Base-by-base conservation (phyloP, 495 filamentous ascomycete genomes). In the Ramalina peruviana region DNA sequence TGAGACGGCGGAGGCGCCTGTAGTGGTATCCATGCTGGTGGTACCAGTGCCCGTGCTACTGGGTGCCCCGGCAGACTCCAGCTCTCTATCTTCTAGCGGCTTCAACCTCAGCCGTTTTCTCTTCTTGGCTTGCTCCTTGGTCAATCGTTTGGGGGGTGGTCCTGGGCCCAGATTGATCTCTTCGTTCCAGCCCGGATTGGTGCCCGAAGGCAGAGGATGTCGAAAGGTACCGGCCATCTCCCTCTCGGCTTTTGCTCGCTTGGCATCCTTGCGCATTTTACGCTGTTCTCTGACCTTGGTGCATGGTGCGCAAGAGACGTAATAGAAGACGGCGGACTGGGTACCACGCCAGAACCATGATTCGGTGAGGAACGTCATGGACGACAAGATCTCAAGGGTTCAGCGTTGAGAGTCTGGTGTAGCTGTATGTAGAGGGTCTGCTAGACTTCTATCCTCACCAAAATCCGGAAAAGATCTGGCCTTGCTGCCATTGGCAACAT, bases 271-370 rank as follows among this genome's bases (percentile, higher is more conserved):
- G 61, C 74, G 78, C 47, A 80, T 71, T 62, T 80, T 81, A 38
- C 80, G 74, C 42, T 74, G 79, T 48, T 82, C 71, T 23, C 67
- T 66, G 50, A 78, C 67, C 48, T 80, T 74, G 47, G 77, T 69
- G 66, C 87, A 95, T 58, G 87, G 86, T 27, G 84, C 80, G 65
- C 87, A 94, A 44, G 85, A 83, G 50, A 80, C 73, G 56, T 89
- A 78, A 71, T 89, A 93, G 67, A 93, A 94, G 61, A 89, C 67
- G 50, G 84, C 86, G 15, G 87, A 94, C 67, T 92, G 88, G 46
- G 63, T 69, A 45, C 73, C 73, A 21, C 73, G 67, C 58, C 66
- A 75, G 59, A 76, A 65, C 73, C 73, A 76, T 39, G 58, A 51
- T 47, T 38, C 43, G n/a, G 51, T 54, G 30, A 54, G 54, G 26